Percentiles rank a stretch among this genome's conserved stretches.
Evolutionary conservation across 176 grass and related monocot genomes (phyloP).

Genomic region (Carex pumila): DNA sequence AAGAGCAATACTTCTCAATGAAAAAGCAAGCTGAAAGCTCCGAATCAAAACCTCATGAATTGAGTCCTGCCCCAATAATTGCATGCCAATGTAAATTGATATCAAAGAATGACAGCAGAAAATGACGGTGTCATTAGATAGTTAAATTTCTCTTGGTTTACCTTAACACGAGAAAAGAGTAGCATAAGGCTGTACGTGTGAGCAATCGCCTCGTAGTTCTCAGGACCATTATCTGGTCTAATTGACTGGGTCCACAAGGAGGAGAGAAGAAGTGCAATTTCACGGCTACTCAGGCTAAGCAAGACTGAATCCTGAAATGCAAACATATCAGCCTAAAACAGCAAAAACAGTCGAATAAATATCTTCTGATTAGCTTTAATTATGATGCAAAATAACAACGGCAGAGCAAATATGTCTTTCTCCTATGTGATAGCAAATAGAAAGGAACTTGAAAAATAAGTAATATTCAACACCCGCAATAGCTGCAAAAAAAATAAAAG

Average conservation of each 20-base stretch:
- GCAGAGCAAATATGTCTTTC: neutral
- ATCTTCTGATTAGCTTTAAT: neutral
- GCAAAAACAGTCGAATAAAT: neutral
- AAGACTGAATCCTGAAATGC: constrained; percentile 52
- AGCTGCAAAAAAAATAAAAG: neutral
- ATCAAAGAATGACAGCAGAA: constrained; percentile 9
- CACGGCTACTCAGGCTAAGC: constrained; percentile 55
- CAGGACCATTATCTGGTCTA: constrained; percentile 63
- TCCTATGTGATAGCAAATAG: neutral
- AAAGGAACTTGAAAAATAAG: neutral
- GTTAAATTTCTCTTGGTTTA: constrained; percentile 25
- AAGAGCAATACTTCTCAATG: constrained; percentile 76
- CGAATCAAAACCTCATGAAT: constrained; percentile 55
- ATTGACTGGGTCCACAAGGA: constrained; percentile 83
- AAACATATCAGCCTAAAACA: constrained; percentile 7
- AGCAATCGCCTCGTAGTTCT: constrained; percentile 84
- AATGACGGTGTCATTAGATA: constrained; percentile 3
- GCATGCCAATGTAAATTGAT: constrained; percentile 8
- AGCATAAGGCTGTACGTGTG: constrained; percentile 92
- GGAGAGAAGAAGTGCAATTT: constrained; percentile 80
- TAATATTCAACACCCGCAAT: neutral
- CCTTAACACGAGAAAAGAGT: constrained; percentile 81
- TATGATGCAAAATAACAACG: neutral
- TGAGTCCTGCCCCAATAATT: constrained; percentile 46
- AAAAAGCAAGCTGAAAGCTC: constrained; percentile 95